Conservation (phyloP, 2,329 filamentous ascomycete genomes). For the Pseudohalonectria lignicola region DNA sequence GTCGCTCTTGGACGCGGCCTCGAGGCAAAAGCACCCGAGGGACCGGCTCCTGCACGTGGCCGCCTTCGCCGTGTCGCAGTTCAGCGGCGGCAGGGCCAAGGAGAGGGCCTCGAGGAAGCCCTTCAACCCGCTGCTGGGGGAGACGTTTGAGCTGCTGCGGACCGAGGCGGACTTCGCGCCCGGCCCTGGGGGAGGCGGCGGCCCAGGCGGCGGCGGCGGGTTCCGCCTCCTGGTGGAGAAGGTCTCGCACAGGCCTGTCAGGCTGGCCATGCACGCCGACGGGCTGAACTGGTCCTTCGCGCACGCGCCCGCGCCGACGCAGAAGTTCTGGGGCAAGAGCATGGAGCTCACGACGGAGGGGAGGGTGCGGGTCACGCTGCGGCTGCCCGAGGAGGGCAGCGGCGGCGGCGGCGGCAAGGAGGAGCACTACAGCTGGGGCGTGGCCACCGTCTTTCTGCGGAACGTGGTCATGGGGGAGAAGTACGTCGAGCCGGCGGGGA, state of each 20-base stretch:
- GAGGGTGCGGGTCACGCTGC: conserved; percentile 66
- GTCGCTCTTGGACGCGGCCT: conserved; percentile 67
- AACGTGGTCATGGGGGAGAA: conserved; percentile 98
- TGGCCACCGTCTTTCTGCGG: conserved; percentile 81
- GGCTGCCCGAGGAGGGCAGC: conserved; percentile 39
- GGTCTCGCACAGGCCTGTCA: conserved; percentile 82
- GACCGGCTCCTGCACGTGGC: conserved; percentile 77
- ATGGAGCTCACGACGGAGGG: conserved; percentile 92
- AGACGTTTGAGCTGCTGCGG: conserved; percentile 87
- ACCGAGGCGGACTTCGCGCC: conserved; percentile 61
- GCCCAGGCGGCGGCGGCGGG: too few species aligned
- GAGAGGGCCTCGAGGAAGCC: conserved; percentile 92
- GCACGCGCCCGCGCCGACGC: conserved; percentile 77
- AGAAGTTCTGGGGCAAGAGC: conserved; percentile 98
- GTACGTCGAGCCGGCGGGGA: conserved; percentile 90
- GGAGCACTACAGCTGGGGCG: conserved; percentile 80
- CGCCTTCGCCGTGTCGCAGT: conserved; percentile 81
- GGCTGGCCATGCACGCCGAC: conserved; percentile 89
- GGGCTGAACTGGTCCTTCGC: conserved; percentile 74
- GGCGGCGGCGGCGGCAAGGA: conserved; percentile 29
- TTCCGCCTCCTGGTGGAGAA: conserved; percentile 94
- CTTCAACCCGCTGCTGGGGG: conserved; percentile 92
- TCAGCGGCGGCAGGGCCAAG: conserved; percentile 72
- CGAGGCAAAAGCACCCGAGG: conserved; percentile 43
- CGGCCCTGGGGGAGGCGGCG: too few species aligned